phyloP scores from a whole-genome alignment of 2,329 filamentous ascomycete genomes.

The Botrytis sinoallii region DNA sequence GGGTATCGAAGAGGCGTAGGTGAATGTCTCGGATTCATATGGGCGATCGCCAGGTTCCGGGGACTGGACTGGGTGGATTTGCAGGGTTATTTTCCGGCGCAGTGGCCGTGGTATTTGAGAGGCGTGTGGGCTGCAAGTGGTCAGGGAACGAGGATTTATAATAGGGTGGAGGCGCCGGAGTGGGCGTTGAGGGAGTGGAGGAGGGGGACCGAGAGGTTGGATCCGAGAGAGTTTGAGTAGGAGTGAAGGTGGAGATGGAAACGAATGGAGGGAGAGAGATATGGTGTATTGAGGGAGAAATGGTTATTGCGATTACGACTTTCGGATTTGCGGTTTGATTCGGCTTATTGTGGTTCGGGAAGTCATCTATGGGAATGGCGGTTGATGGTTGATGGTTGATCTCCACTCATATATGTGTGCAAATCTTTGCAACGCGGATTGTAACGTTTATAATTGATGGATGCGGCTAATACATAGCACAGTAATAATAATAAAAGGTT shows the following conservation, averaged over 20 bases:
- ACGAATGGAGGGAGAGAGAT: not conserved
- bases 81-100: not conserved
- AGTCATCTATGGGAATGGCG: not conserved
- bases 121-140: not conserved
- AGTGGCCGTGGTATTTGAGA: conserved; percentile 11
- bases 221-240: not conserved
- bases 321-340: not conserved
- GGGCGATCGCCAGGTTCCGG: not conserved
- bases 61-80: not conserved
- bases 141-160: not conserved
- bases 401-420: not conserved
- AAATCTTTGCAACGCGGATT: not conserved
- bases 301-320: not conserved
- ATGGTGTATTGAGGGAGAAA: too few species aligned
- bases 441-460: not conserved
- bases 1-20: not conserved
- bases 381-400: not conserved
- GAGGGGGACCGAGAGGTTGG: not conserved
- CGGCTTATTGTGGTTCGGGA: not conserved
- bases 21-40: not conserved
- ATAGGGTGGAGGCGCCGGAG: not conserved
- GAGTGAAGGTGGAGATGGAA: not conserved
- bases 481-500: not conserved
- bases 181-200: not conserved
- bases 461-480: not conserved